phyloP scores from a whole-genome alignment of 257 asterid species.

The Haberlea rhodopensis region DNA sequence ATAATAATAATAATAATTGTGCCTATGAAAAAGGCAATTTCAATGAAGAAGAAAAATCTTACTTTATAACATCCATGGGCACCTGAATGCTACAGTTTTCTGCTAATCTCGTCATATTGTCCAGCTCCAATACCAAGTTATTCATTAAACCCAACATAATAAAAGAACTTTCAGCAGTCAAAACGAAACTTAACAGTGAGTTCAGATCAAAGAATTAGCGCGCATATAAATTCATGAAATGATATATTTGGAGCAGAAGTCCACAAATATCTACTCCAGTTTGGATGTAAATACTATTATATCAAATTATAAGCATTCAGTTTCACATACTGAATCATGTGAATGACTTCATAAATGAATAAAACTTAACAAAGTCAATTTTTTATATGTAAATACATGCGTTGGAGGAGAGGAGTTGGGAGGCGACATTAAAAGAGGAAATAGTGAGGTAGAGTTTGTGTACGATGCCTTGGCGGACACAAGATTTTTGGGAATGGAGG shows the following conservation, averaged over 20 bases:
- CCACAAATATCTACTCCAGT: background rate
- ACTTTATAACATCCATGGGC: constrained; percentile 82
- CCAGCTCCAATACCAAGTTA: constrained; percentile 78
- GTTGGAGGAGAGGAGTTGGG: constrained; percentile 76
- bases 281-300: background rate
- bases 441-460: constrained; percentile 72
- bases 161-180: background rate
- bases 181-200: background rate
- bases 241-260: too few species aligned
- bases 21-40: background rate
- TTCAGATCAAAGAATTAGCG: background rate
- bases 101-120: constrained; percentile 68
- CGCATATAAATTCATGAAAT: too few species aligned
- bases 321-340: background rate
- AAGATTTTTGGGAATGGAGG: too few species aligned
- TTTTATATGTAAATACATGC: constrained; percentile 40
- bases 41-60: constrained; percentile 25
- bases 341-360: background rate
- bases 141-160: constrained; percentile 42
- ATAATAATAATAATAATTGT: background rate
- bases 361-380: too few species aligned
- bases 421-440: constrained; percentile 62
- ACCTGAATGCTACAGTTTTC: constrained; percentile 84
- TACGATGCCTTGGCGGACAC: too few species aligned
- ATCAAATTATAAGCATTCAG: background rate